Base-by-base conservation (phyloP, 805 yeast genomes). In the Lachancea sp. region DNA sequence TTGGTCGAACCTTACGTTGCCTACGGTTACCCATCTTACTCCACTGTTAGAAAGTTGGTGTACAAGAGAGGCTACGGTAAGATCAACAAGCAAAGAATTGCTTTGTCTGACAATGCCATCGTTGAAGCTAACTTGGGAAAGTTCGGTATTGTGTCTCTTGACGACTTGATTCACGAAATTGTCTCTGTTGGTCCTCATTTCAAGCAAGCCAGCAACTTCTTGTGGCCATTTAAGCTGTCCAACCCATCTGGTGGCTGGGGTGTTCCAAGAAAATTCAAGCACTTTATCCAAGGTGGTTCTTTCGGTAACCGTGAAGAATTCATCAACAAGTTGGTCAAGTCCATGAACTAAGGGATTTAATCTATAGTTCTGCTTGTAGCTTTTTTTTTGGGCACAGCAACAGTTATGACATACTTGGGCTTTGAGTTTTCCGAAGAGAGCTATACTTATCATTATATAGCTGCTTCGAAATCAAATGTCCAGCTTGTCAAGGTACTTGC, bases 41-140 rank as follows among this genome's bases (percentile, higher is more conserved):
- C 95, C 53, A 84, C 95, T 71, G 75, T 84, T 67, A 85, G 94
- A 80, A 82, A 86, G 72, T 83, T 87, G 71, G 71, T 86, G 60
- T 87, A 87, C 95, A 87, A 87, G 88, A 85, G 96, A 80, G 96
- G 96, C 74, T 80, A 70, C 90, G 96, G 95, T 78, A 87, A 87
- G 84, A 72, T 87, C 65, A 84, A 85, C 89, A 83, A 83, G 77
- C 96, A 87, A 77, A 87, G 96, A 84, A 75, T 86, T 61, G 77
- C 94, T 60, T 78, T 87, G 63, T 71, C 85, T 59, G 95, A 87
- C 71, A 87, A 87, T 78, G 63, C 87, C 53, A 77, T 86, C 74
- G 75, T 87, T 68, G 96, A 87, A 78, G 86, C 80, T 65, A 61
- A 77, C 66, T 78, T 87, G 64, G 95, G 95, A 71, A 75, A 85